Evolutionary conservation across 345 rosid species (phyloP).

Genomic region (Raphanus raphanistrum): DNA sequence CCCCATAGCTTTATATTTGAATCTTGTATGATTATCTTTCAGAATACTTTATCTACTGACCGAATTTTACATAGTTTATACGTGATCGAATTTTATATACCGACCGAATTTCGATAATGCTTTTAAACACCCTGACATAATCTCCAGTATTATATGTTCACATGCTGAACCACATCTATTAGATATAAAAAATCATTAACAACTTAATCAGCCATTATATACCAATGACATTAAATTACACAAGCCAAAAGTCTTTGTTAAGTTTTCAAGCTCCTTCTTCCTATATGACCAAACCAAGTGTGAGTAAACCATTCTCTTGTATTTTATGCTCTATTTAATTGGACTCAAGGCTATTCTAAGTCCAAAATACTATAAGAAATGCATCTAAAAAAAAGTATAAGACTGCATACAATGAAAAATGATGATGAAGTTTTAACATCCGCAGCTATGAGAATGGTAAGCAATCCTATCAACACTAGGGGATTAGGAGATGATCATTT

Average conservation of each 20-base stretch:
- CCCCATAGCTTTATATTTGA: not conserved
- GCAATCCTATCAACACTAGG: no score
- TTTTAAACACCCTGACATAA: not conserved
- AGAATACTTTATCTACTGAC: not conserved
- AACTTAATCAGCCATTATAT: not conserved
- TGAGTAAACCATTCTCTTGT: no score
- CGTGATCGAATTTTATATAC: constrained; percentile 3
- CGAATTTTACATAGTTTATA: no score
- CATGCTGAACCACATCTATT: not conserved
- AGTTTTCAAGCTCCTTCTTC: no score
- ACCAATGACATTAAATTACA: not conserved
- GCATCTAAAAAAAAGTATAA: no score
- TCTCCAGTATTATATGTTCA: not conserved
- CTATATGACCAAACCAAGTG: not conserved
- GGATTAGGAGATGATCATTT: no score
- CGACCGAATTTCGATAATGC: constrained; percentile 13
- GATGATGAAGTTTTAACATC: no score
- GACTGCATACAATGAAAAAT: no score
- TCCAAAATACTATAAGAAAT: no score
- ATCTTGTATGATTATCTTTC: not conserved
- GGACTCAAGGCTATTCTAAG: no score
- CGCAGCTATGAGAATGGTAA: no score
- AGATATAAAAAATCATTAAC: not conserved
- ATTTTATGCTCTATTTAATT: no score
- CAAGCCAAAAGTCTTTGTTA: not conserved